phyloP scores from a whole-genome alignment of 768 basidiomycete genomes.

The Kwoniella europaea region DNA sequence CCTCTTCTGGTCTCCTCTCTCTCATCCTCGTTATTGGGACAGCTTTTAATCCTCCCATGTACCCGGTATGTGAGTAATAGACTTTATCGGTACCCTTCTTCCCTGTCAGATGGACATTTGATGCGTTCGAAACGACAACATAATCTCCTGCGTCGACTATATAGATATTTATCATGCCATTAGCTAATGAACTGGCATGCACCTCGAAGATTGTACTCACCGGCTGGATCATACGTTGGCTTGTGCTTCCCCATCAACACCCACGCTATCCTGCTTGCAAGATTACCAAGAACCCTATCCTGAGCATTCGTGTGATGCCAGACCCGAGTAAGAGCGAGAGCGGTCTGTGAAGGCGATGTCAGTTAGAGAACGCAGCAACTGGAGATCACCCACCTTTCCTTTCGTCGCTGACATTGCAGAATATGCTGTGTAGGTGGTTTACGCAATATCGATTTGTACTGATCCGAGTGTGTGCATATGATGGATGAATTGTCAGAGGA shows the following conservation, averaged over 20 bases:
- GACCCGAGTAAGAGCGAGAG: slow-evolving; percentile 87
- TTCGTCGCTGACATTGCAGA: slow-evolving; percentile 37
- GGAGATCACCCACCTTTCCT: slow-evolving; percentile 39
- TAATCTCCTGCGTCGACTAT: slow-evolving; percentile 98
- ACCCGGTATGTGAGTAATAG: slow-evolving; percentile 90
- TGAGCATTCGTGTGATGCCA: slow-evolving; percentile 96
- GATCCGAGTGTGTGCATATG: not conserved
- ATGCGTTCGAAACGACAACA: slow-evolving; percentile 89
- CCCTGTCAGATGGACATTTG: slow-evolving; percentile 82
- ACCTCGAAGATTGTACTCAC: slow-evolving; percentile 61
- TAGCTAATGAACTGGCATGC: too few relatives aligned
- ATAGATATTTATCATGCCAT: not conserved
- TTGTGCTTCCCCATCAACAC: slow-evolving; percentile 99
- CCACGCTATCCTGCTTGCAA: slow-evolving; percentile 90
- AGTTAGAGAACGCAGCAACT: not conserved
- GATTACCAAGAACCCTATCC: slow-evolving; percentile 88
- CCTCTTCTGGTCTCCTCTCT: slow-evolving; percentile 84
- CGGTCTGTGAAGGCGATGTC: slow-evolving; percentile 68
- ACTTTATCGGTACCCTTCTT: slow-evolving; percentile 83
- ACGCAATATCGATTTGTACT: not conserved
- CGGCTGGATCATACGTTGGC: slow-evolving; percentile 89
- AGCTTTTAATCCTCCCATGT: slow-evolving; percentile 90
- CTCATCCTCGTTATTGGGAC: slow-evolving; percentile 83
- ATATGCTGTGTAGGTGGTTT: not conserved
- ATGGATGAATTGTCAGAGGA: not conserved